These are phyloP conservation scores for Phoenix roebelenii DNA, from an alignment of 176 grass and related monocot species.

Conservation along the genomic window DNA sequence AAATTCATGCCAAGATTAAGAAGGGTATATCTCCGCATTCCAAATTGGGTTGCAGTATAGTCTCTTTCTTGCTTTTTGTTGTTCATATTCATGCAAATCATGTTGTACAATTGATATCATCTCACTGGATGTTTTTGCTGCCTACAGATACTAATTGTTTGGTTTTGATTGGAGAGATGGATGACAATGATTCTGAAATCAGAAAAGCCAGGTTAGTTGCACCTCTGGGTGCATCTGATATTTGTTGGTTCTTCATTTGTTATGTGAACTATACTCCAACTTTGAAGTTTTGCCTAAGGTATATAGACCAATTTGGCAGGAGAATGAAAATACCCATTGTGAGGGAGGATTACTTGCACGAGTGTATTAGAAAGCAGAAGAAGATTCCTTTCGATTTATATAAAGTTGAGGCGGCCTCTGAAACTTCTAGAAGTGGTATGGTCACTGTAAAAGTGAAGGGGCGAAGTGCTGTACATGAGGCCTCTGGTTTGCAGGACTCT, in stretches of 20 bases:
- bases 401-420: conserved; percentile 47
- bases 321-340: conserved; percentile 84
- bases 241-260: conserved; percentile 3
- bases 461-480: conserved; percentile 86
- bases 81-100: no score
- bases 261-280: neutral
- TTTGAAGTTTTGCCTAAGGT: conserved; percentile 1
- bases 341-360: conserved; percentile 56
- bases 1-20: conserved; percentile 54
- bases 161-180: conserved; percentile 52
- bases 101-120: no score
- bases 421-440: conserved; percentile 53
- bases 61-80: no score
- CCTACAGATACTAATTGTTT: conserved; percentile 76
- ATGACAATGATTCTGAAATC: conserved; percentile 58
- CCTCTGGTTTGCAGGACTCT: conserved; percentile 85
- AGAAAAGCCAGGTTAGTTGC: conserved; percentile 64
- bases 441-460: conserved; percentile 97
- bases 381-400: conserved; percentile 70
- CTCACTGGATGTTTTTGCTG: no score
- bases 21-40: conserved; percentile 40
- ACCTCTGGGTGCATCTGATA: conserved; percentile 4
- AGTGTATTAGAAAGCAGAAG: conserved; percentile 62
- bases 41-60: neutral
- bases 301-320: conserved; percentile 42